These are phyloP conservation scores for Gnetum montanum DNA, from an alignment of 75 land plant species.

Conservation along the genomic window DNA sequence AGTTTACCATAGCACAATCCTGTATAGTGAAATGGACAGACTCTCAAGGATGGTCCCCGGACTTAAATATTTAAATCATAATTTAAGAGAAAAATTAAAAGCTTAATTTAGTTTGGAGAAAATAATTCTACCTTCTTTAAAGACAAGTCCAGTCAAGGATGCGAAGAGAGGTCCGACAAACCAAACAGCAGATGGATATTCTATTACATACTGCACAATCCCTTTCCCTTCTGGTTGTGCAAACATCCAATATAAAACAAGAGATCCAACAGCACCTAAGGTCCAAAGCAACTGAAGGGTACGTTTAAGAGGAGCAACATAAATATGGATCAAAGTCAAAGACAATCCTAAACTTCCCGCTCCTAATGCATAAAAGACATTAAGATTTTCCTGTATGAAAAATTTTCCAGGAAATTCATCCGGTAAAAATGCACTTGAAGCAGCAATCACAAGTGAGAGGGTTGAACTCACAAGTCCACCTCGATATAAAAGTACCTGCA, in stretches of 20 bases:
- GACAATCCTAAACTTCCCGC: slow-evolving; percentile 78
- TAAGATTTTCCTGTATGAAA: slow-evolving; percentile 24
- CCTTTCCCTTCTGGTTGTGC: slow-evolving; percentile 55
- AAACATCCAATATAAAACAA: slow-evolving; percentile 37
- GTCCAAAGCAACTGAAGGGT: slow-evolving; percentile 83
- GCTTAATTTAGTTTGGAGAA: too few species aligned
- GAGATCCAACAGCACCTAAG: slow-evolving; percentile 71
- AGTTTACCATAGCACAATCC: slow-evolving; percentile 97
- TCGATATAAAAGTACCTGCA: slow-evolving; percentile 78
- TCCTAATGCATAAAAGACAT: slow-evolving; percentile 55
- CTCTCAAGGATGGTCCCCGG: neutral
- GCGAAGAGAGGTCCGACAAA: slow-evolving; percentile 95
- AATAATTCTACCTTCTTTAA: slow-evolving; percentile 70
- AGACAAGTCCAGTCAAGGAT: slow-evolving; percentile 89
- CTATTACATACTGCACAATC: slow-evolving; percentile 58
- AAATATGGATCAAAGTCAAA: slow-evolving; percentile 77
- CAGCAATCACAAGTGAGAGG: slow-evolving; percentile 53
- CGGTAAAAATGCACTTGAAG: slow-evolving; percentile 63
- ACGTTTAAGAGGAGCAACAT: slow-evolving; percentile 86
- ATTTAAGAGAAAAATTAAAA: too few species aligned
- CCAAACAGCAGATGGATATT: slow-evolving; percentile 75
- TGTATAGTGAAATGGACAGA: slow-evolving; percentile 17
- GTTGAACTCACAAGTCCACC: slow-evolving; percentile 84
- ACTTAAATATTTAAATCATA: too few species aligned
- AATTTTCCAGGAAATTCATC: slow-evolving; percentile 16